Base-by-base conservation (phyloP, 306 rosid species). In the Vigna angularis region DNA sequence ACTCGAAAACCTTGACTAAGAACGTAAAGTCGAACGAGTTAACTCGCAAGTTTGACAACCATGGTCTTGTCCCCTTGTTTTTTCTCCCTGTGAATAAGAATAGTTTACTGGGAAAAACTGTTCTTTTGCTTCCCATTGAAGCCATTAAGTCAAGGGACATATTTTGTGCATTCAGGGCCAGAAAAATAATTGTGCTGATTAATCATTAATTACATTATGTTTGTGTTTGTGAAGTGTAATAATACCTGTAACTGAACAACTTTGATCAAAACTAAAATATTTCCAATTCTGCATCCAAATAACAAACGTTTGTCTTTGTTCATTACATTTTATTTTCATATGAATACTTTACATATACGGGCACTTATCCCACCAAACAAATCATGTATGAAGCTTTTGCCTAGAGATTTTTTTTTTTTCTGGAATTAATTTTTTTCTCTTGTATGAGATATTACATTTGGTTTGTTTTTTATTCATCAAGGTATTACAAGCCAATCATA, bases 101-200 rank as follows among this genome's bases (percentile, higher is more conserved):
- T 58, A 20, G 52, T 50, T 70, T 51, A 13, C 17, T 5, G 3
- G 50, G 51, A 4, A 61, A 24, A 58, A 16, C 26, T 59, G 45
- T 61, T 69, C 69, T 28, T 81, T 61, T 68, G 58, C 76, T 76
- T 76, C 17, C 53, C 59, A 62, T 52, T 2, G 36, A 63, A 50
- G 52, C 17, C 55, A 30, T 28, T 17, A 26, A 75, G 44, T 17
- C 34, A 9, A 28, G 70, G 69, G 15, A 57, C 24, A 1, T 22
- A 16, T 56, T 40, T 57, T 48, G 6, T 49, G 30, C 80, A 75
- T 76, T 61, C 15, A 20, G 36, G 59, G 24, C 68, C 53, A 61
- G 52, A 69, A 51, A 49, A 66, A 15, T 74, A 61, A 36, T n/a
- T 58, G 36, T 58, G 66, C 49, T 17, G 61, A 22, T 6, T 4